Conservation (phyloP, 2,329 filamentous ascomycete species). For the Colletotrichum sp. region DNA sequence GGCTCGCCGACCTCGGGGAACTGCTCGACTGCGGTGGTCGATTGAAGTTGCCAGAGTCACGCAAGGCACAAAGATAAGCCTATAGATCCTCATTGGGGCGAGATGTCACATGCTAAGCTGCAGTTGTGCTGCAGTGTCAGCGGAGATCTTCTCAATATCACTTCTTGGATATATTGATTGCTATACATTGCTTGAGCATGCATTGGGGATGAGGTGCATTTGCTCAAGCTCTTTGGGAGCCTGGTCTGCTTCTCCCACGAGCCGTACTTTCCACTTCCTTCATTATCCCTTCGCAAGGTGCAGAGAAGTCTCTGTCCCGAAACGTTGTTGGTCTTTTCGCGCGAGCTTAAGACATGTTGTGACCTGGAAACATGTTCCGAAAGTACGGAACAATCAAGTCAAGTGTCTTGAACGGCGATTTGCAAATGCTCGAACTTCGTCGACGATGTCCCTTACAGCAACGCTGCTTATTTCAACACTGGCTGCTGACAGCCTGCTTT, state of each 20-base stretch:
- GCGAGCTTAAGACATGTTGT: not conserved
- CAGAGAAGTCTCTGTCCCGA: not conserved
- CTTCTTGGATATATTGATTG: not conserved
- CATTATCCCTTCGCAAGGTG: not conserved
- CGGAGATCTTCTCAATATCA: not conserved
- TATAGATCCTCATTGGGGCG: not conserved
- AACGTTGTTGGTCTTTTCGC: not conserved
- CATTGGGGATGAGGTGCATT: not conserved
- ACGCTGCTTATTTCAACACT: not conserved
- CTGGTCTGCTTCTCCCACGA: not conserved
- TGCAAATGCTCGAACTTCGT: not conserved
- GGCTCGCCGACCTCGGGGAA: not conserved
- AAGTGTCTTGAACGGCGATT: not conserved
- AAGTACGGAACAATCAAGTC: not conserved
- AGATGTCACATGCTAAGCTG: constrained; percentile 1
- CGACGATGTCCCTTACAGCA: not conserved
- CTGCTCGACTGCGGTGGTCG: not conserved
- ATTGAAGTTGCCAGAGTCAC: not conserved
- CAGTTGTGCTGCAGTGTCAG: not conserved
- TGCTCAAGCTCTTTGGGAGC: not conserved
- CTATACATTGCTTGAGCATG: not conserved
- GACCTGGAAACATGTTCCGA: not conserved
- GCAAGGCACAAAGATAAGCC: not conserved
- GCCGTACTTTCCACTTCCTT: not conserved
- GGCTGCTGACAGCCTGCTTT: constrained; percentile 1